Percentiles rank a stretch among this genome's conserved stretches.
Conservation (phyloP, 225 moss, liverwort and hornwort genomes). For the Sphagnum contortum region DNA sequence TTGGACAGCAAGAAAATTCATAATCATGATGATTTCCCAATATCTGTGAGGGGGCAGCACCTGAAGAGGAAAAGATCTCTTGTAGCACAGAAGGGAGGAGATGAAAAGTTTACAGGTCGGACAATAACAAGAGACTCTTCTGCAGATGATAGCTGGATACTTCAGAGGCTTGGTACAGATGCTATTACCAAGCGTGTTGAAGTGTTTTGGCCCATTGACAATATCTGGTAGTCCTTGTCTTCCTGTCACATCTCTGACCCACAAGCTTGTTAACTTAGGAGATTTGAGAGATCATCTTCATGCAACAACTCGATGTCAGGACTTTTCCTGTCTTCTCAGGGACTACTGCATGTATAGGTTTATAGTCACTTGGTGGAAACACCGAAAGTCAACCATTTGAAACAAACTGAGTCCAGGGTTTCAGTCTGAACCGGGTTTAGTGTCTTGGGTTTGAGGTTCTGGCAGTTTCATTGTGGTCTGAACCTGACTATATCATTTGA, state of each 20-base stretch:
- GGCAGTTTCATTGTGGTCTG: too few species aligned
- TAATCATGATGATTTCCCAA: conserved; percentile 19
- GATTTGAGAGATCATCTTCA: not conserved
- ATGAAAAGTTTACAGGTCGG: conserved; percentile 10
- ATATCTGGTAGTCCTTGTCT: conserved; percentile 28
- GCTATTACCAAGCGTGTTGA: conserved; percentile 50
- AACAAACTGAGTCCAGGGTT: too few species aligned
- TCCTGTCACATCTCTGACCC: not conserved
- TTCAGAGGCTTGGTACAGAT: conserved; percentile 44
- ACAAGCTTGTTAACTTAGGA: not conserved
- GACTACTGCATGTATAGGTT: too few species aligned
- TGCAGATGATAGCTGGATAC: conserved; percentile 44
- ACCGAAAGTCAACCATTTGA: too few species aligned
- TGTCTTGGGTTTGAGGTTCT: too few species aligned
- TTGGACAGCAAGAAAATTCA: conserved; percentile 19
- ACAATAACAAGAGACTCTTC: conserved; percentile 16
- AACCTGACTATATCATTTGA: too few species aligned
- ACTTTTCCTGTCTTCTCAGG: too few species aligned
- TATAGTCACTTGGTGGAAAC: too few species aligned
- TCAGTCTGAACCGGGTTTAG: too few species aligned
- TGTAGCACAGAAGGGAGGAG: conserved; percentile 17
- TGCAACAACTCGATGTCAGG: too few species aligned
- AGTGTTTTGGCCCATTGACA: conserved; percentile 55
- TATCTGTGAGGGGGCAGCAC: conserved; percentile 20
- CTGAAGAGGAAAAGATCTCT: conserved; percentile 37